Evolutionary conservation across 2,329 filamentous ascomycete genomes (phyloP).

Genomic region (Pezicula rhizophila): DNA sequence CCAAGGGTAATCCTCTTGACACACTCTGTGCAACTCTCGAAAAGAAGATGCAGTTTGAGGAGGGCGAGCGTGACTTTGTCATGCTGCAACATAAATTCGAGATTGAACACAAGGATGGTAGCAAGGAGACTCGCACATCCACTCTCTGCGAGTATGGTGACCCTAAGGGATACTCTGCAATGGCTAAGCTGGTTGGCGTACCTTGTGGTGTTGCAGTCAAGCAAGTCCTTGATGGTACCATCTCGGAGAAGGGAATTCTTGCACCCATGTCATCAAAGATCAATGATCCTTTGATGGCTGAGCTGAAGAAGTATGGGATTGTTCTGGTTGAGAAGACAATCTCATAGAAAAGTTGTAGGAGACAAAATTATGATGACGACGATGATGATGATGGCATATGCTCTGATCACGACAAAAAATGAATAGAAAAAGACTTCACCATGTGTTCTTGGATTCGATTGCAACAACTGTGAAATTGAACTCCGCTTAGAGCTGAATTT

Average conservation of each 20-base stretch:
- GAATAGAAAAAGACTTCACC: too few species aligned
- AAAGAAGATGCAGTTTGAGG: conserved; percentile 83
- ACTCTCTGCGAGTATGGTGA: conserved; percentile 81
- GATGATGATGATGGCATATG: too few species aligned
- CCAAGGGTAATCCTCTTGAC: conserved; percentile 75
- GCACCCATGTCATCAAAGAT: conserved; percentile 71
- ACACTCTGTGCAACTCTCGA: conserved; percentile 86
- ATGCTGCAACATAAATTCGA: conserved; percentile 78
- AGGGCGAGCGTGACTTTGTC: conserved; percentile 79
- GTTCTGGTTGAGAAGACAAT: conserved; percentile 64
- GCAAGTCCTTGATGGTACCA: conserved; percentile 70
- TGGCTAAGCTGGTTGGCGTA: conserved; percentile 77
- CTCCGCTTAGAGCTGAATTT: too few species aligned
- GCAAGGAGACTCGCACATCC: conserved; percentile 68
- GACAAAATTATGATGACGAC: background rate
- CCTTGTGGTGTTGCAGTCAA: conserved; percentile 71
- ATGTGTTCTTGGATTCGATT: too few species aligned
- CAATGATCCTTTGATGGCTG: conserved; percentile 67
- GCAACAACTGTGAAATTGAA: too few species aligned
- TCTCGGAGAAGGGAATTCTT: conserved; percentile 66
- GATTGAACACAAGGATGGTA: conserved; percentile 77
- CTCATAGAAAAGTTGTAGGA: conserved; percentile 14
- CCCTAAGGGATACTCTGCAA: conserved; percentile 70
- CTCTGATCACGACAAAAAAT: too few species aligned
- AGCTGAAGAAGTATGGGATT: conserved; percentile 72